Base-by-base conservation (phyloP, 192 early-diverging fungal species). In the Lunasporangiospora selenospora region DNA sequence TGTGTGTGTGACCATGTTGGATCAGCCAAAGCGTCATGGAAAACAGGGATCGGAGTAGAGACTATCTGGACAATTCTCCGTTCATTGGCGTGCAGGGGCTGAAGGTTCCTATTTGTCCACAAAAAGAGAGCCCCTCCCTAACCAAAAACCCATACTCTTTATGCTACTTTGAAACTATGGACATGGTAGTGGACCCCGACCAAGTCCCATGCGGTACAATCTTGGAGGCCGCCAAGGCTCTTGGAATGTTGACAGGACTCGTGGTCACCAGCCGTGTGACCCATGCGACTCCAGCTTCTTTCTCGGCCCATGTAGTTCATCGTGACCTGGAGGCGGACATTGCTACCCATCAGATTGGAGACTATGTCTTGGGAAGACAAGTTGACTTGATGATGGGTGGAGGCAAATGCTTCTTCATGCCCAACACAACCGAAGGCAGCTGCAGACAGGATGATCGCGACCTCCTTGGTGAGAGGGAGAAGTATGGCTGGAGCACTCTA, bases 211-310 rank as follows among this genome's bases (percentile, higher is more conserved):
- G 96, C 58, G 98, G 93, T 27, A 99, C 95, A 0, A 77, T 99
- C 3, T 75, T 99, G 33, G 98, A 99, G 67, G 89, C 96, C 1
- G 98, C 98, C 18, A 95, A 97, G 76, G 77, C 83, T 27, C 51
- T 73, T 10, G 90, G 91, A 3, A 90, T 93, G 81, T 37, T 82
- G 8, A 99, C 98, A 7, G 98, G 95, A 3, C 76, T 98, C 44
- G 95, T 99, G 6, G 94, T 79, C 12, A 99, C 96, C 18, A 94
- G 92, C 40, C 83, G 98, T 34, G 91, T 99, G 36, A 99, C 98
- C 2, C 95, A 99, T 59, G 97, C 92, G 16, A 94, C 92, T 3
- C 92, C 92, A 1, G 92, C 86, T 6, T 73, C 89, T 9, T 94
- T 92, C 54, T 86, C 90, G 1, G 78, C 96, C 1, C 98, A 99